Conservation (phyloP, 495 filamentous ascomycete species). For the Podospora australis region DNA sequence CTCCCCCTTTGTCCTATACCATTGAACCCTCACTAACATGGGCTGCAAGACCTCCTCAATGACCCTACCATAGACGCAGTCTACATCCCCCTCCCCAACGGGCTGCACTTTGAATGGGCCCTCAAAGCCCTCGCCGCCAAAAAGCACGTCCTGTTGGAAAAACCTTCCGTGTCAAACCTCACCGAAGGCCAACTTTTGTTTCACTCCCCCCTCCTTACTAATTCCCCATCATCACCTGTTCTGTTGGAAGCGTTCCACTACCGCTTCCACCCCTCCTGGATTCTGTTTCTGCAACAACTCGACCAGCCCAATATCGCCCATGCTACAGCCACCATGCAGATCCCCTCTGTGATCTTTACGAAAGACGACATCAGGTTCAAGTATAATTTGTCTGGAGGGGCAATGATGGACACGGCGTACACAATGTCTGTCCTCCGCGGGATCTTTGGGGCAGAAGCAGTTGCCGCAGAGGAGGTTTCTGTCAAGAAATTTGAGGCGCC, state of each 20-base stretch:
- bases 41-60: constrained; percentile 48
- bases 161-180: constrained; percentile 47
- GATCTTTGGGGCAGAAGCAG: neutral
- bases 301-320: constrained; percentile 33
- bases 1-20: no score
- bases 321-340: constrained; percentile 22
- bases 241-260: constrained; percentile 57
- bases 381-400: constrained; percentile 51
- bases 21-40: no score
- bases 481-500: constrained; percentile 8
- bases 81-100: constrained; percentile 48
- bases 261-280: constrained; percentile 51
- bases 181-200: constrained; percentile 41
- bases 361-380: constrained; percentile 51
- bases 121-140: constrained; percentile 43
- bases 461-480: neutral
- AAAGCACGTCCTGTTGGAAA: constrained; percentile 57
- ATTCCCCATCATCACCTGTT: constrained; percentile 27
- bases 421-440: neutral
- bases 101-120: constrained; percentile 51
- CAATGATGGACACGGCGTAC: constrained; percentile 44
- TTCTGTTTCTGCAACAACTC: constrained; percentile 39
- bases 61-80: constrained; percentile 47
- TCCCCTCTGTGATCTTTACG: constrained; percentile 22
- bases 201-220: constrained; percentile 31